Evolutionary conservation across 2,329 filamentous ascomycete species (phyloP), one percentile per base, ranked within the genome.

Genomic region (Remersonia thermophila): DNA sequence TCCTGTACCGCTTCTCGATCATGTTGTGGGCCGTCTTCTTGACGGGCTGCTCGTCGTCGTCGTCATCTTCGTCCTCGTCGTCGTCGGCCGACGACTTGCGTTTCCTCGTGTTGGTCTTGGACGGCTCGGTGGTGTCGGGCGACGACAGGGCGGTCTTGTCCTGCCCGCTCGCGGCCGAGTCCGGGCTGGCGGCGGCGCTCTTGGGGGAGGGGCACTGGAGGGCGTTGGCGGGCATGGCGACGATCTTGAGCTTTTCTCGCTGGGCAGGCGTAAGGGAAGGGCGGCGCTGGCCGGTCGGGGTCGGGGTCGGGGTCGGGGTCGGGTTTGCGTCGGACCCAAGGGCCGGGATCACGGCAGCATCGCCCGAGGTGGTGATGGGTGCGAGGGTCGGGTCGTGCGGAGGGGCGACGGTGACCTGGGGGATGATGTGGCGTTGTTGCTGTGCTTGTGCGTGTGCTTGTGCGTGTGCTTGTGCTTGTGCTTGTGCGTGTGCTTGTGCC

Each of bases 11-110:
- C 68, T 95, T 96, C 62, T 96, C 89, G 44, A 96, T 95, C 71
- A 96, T 91, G 59, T 95, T 96, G 61, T 96, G 89, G 2, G 89
- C 86, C 23, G 87, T 93, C 69, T 95, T 95, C 68, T 94, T 95
- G 40, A 66, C 52, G 18, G 64, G 65, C 15, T 67, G 63, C 47
- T 69, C 70, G 34, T 73, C 58, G 20, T 69, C 61, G 31, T 74
- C 66, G 33, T 76, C 72, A n/a, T 74, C 70, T 3, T 73, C 65
- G 15, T 76, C 68, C 4, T 69, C 66, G 11, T 59, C 59, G 29
- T 59, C 51, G n/a, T 74, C 71, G 33, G 67, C 69, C 0, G 77
- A 77, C 1, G 76, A 73, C 60, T 85, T 86, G 47, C 81, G 71
- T 60, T 85, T 86, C 47, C 77, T 68, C 42, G 58, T 66, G 39